phyloP scores from a whole-genome alignment of 441 rosid species.

The Syzygium syzygioides region DNA sequence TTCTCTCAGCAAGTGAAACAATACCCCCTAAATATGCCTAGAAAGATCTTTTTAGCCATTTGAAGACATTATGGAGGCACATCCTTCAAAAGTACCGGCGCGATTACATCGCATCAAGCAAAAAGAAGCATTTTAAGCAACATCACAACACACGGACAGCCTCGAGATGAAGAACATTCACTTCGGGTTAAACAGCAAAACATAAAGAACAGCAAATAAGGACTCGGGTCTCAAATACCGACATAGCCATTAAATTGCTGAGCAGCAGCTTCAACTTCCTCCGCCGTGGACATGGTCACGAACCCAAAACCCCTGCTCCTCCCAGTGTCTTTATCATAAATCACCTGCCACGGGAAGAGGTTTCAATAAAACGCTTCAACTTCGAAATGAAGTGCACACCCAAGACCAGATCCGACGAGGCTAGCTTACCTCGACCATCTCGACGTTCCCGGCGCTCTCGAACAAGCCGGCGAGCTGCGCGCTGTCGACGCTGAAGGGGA shows the following conservation, averaged over 20 bases:
- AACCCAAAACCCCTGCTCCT: conserved; percentile 96
- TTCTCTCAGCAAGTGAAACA: not conserved
- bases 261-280: conserved; percentile 84
- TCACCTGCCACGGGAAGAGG: conserved; percentile 41
- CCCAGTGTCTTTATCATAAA: conserved; percentile 85
- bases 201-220: not conserved
- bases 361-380: not conserved
- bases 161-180: not conserved
- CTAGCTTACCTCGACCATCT: conserved; percentile 80
- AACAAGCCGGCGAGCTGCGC: conserved; percentile 87
- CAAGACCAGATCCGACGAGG: not conserved
- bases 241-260: conserved; percentile 93
- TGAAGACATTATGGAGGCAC: not conserved
- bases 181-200: not conserved
- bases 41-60: not conserved
- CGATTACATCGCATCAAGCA: not conserved
- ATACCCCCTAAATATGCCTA: not conserved
- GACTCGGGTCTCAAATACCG: conserved; percentile 15
- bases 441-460: conserved; percentile 76
- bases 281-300: conserved; percentile 73
- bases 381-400: not conserved
- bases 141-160: not conserved
- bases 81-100: not conserved
- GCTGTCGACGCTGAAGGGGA: conserved; percentile 77
- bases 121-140: not conserved